Conservation (phyloP, 176 grass and related monocot genomes). For the Avena eriantha region DNA sequence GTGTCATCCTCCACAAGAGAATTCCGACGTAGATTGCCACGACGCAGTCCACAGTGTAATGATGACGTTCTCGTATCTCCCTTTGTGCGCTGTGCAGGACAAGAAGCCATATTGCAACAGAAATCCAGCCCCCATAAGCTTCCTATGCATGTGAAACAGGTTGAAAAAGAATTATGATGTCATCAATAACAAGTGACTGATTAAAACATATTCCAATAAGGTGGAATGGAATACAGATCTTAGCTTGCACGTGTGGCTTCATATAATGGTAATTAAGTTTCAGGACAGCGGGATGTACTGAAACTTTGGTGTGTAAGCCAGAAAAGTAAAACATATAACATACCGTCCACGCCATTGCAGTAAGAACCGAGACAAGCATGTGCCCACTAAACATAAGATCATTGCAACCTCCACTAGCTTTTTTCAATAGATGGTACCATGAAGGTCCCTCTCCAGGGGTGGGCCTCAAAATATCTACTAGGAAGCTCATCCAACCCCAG, state of each 20-base stretch:
- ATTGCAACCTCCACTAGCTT: slow-evolving; percentile 89
- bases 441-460: slow-evolving; percentile 68
- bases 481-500: slow-evolving; percentile 86
- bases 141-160: slow-evolving; percentile 45
- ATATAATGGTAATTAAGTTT: slow-evolving; percentile 32
- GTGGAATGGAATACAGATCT: neutral
- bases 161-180: neutral
- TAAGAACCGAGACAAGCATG: slow-evolving; percentile 92
- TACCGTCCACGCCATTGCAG: slow-evolving; percentile 98
- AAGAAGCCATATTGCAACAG: slow-evolving; percentile 71
- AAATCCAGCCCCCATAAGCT: slow-evolving; percentile 95
- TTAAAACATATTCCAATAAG: neutral
- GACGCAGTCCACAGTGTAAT: slow-evolving; percentile 81
- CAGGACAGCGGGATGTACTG: neutral
- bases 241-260: neutral
- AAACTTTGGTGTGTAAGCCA: slow-evolving; percentile 5
- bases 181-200: neutral
- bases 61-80: slow-evolving; percentile 87
- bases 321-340: slow-evolving; percentile 2
- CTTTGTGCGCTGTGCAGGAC: slow-evolving; percentile 83
- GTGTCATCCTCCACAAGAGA: slow-evolving; percentile 85
- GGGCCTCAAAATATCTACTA: slow-evolving; percentile 83
- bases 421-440: slow-evolving; percentile 88
- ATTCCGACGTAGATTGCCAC: slow-evolving; percentile 89
- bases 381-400: slow-evolving; percentile 96